Evolutionary conservation across 441 rosid species (phyloP).

Genomic region (Mallotus repandus): DNA sequence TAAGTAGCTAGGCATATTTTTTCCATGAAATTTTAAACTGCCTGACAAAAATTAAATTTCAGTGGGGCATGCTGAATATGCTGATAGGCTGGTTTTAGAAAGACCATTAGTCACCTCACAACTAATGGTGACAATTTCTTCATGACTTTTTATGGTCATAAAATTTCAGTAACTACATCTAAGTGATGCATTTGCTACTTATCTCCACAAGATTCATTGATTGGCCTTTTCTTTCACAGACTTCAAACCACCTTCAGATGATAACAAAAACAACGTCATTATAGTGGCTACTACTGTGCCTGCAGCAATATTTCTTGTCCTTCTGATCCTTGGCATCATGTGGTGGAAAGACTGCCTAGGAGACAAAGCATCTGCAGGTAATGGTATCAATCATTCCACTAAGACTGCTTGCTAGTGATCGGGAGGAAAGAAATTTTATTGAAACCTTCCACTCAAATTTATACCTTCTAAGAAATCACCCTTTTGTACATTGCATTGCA

Average conservation of each 20-base stretch:
- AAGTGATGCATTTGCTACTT: neutral
- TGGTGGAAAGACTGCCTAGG: conserved; percentile 61
- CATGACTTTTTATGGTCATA: neutral
- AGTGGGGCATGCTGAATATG: neutral
- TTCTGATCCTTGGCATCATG: conserved; percentile 43
- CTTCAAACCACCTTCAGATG: conserved; percentile 56
- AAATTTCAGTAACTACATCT: neutral
- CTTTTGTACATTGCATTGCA: neutral
- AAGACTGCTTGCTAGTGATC: neutral
- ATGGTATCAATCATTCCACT: conserved; percentile 45
- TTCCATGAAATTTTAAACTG: neutral
- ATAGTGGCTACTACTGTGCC: conserved; percentile 36
- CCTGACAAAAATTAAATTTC: neutral
- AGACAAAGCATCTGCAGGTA: conserved; percentile 47
- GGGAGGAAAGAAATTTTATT: neutral
- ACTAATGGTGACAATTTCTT: neutral
- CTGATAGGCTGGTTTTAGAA: neutral
- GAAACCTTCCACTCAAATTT: neutral
- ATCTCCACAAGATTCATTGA: conserved; percentile 12
- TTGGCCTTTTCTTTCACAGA: conserved; percentile 43
- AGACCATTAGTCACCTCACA: neutral
- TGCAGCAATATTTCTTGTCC: conserved; percentile 38
- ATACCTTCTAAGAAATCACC: neutral
- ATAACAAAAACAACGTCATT: conserved; percentile 31
- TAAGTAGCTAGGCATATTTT: neutral